Evolutionary conservation across 352 stramenopile species (phyloP).

Genomic region (Blastocystis sp.): DNA sequence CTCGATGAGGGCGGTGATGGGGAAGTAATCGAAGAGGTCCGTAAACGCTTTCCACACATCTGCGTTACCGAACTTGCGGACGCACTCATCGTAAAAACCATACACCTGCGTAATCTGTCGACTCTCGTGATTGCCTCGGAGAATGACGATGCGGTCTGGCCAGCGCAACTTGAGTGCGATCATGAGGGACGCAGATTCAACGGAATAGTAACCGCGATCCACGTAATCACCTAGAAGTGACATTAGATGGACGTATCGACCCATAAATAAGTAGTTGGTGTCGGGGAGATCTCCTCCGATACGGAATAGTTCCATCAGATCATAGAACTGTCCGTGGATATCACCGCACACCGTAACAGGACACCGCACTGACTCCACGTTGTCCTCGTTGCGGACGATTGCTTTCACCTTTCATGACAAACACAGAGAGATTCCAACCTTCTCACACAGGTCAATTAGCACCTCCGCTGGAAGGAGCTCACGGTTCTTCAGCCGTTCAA

Average conservation of each 20-base stretch:
- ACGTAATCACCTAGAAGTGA: constrained; percentile 64
- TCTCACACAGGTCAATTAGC: constrained; percentile 33
- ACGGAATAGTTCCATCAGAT: constrained; percentile 65
- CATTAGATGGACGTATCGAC: constrained; percentile 7
- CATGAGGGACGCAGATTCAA: constrained; percentile 59
- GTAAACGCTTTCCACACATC: constrained; percentile 61
- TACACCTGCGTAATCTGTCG: constrained; percentile 62
- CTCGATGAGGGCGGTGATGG: constrained; percentile 58
- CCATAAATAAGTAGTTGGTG: constrained; percentile 69
- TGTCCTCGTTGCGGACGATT: constrained; percentile 58
- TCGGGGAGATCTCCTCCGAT: constrained; percentile 63
- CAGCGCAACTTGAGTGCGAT: constrained; percentile 61
- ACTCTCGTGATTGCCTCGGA: constrained; percentile 61
- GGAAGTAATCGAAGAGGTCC: constrained; percentile 58
- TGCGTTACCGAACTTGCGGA: constrained; percentile 60
- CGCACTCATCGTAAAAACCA: constrained; percentile 61
- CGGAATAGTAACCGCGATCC: constrained; percentile 63
- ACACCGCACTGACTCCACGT: constrained; percentile 59
- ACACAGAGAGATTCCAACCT: constrained; percentile 10
- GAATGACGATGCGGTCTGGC: constrained; percentile 56
- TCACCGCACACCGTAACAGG: constrained; percentile 63
- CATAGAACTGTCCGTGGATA: constrained; percentile 68
- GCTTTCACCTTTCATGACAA: constrained; percentile 27
- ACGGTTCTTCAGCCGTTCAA: constrained; percentile 6
- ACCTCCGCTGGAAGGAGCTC: constrained; percentile 19